phyloP scores from a whole-genome alignment of 768 basidiomycete genomes.

The Lanmaoa rubissima region DNA sequence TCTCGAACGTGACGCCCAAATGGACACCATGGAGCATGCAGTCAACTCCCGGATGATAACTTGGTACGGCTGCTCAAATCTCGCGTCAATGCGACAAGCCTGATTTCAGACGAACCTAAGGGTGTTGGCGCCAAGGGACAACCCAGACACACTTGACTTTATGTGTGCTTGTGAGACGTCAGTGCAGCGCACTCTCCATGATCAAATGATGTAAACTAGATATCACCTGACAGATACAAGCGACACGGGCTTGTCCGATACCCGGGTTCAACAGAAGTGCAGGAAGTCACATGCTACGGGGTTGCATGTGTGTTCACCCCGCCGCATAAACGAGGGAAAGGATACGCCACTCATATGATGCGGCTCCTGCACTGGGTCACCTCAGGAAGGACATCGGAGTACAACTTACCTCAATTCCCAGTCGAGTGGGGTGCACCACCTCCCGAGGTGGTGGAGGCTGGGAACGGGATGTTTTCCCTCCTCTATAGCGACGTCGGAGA shows the following conservation, averaged over 20 bases:
- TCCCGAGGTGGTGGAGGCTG: constrained; percentile 29
- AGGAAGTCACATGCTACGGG: constrained; percentile 46
- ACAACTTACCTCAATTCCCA: constrained; percentile 38
- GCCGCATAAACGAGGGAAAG: constrained; percentile 44
- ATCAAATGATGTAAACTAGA: neutral
- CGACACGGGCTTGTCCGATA: constrained; percentile 33
- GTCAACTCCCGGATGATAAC: constrained; percentile 44
- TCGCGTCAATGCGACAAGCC: neutral
- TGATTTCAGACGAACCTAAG: constrained; percentile 29
- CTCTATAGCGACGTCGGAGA: constrained; percentile 55
- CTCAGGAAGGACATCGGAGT: constrained; percentile 32
- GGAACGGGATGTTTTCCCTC: constrained; percentile 45
- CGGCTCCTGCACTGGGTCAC: constrained; percentile 57
- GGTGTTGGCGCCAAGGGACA: constrained; percentile 54
- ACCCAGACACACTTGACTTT: constrained; percentile 52
- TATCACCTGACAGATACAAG: constrained; percentile 31
- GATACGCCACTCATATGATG: constrained; percentile 66
- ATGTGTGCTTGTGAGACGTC: constrained; percentile 64
- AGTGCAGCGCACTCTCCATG: constrained; percentile 17
- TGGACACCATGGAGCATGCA: constrained; percentile 45
- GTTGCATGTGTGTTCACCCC: constrained; percentile 61
- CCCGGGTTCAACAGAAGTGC: constrained; percentile 18
- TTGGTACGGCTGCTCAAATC: constrained; percentile 38
- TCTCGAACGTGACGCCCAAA: constrained; percentile 38
- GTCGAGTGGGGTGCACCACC: constrained; percentile 45